Evolutionary conservation across 441 rosid species (phyloP).

Genomic region (Pelargonium myrrhifolium): DNA sequence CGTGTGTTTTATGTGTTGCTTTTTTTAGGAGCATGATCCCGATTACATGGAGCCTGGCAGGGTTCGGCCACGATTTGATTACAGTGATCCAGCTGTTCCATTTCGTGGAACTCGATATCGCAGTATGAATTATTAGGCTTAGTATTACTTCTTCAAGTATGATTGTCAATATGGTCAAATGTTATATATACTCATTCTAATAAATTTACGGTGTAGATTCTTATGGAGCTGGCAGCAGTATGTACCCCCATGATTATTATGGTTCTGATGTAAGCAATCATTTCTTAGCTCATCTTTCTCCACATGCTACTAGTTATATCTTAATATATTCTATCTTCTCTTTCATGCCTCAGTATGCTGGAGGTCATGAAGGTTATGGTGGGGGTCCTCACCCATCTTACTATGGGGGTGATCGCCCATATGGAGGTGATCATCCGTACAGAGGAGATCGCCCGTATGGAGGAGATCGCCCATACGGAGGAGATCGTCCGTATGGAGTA

Average conservation of each 20-base stretch:
- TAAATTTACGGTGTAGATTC: slow-evolving; percentile 32
- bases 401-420: slow-evolving; percentile 33
- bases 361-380: slow-evolving; percentile 9
- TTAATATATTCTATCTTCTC: slow-evolving; percentile 13
- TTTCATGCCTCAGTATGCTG: slow-evolving; percentile 32
- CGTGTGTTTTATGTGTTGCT: slow-evolving; percentile 12
- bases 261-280: slow-evolving; percentile 43
- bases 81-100: slow-evolving; percentile 30
- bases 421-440: slow-evolving; percentile 23
- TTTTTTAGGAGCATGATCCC: slow-evolving; percentile 38
- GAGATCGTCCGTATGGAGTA: not conserved
- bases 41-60: slow-evolving; percentile 47
- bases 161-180: not conserved
- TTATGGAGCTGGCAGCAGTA: slow-evolving; percentile 35
- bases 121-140: slow-evolving; percentile 25
- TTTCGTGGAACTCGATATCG: slow-evolving; percentile 35
- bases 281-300: slow-evolving; percentile 12
- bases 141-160: slow-evolving; percentile 6
- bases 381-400: slow-evolving; percentile 33
- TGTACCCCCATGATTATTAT: slow-evolving; percentile 36
- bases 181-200: slow-evolving; percentile 15
- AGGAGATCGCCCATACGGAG: not conserved
- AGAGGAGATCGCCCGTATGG: not conserved
- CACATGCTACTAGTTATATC: slow-evolving; percentile 7
- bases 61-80: slow-evolving; percentile 39